Base-by-base conservation (phyloP, 2,329 filamentous ascomycete genomes). In the Cephalotrichum gorgonifer region DNA sequence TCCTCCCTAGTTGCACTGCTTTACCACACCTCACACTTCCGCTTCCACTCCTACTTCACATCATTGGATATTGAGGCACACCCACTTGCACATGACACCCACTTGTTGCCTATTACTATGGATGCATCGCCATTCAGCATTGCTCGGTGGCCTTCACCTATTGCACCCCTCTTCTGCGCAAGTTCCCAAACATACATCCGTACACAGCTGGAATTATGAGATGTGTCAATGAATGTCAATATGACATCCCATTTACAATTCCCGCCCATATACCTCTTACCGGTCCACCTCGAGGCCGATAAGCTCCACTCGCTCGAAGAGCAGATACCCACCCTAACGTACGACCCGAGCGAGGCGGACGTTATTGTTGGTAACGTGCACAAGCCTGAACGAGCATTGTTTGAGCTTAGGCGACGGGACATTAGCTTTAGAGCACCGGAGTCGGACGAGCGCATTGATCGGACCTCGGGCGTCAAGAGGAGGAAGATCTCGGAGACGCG, bases 341-440 rank as follows among this genome's bases (percentile, higher is more conserved):
- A 84, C 51, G 78, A 91, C 61, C 70, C 85, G 47, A 70, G 72
- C 14, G 85, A 91, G 62, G 88, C 88, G 1, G 72, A 77, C 4
- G 64, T 96, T 3, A 72, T 95, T 2, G 62, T 97, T 27, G 88
- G 86, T 2, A 87, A 82, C 55, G 74, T 95, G 30, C 73, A 73
- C 1, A 83, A 79, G 49, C 82, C 78, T 54, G 76, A 80, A 57
- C 76, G 91, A 17, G 88, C 88, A 1, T 72, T 78, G 43, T 82
- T 94, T 56, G 91, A 97, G 64, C 69, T 97, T 52, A 75, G 87
- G 48, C 75, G 78, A 6, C 75, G 28, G 5, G 15, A 12, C 20
- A 12, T 46, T 15, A 25, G 50, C 15, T 41, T 50, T 38, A n/a
- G 22, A 30, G 45, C 35, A 9, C 35, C 35, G 17, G 35, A 17